Evolutionary conservation across 371 early-diverging fungal species (phyloP).

Genomic region (Mucor plumbeus): DNA sequence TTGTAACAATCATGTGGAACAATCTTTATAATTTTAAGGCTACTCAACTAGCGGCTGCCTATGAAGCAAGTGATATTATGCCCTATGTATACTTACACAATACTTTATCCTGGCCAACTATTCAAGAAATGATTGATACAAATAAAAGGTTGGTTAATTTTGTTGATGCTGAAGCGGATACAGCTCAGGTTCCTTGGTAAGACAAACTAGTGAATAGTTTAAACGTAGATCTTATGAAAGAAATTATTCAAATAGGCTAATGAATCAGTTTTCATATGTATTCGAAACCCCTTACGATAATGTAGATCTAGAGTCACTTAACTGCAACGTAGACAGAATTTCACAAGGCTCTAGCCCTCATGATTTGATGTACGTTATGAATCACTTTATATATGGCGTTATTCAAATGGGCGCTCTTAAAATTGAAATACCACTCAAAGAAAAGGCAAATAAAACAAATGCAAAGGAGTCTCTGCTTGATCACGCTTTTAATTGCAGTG

Average conservation of each 20-base stretch:
- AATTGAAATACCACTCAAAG: constrained; percentile 43
- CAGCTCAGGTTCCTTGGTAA: constrained; percentile 63
- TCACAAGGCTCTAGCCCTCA: constrained; percentile 17
- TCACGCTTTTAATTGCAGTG: constrained; percentile 46
- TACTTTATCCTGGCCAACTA: constrained; percentile 68
- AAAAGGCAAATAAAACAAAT: constrained; percentile 47
- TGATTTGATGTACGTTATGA: constrained; percentile 58
- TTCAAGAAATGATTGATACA: constrained; percentile 63
- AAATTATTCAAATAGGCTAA: constrained; percentile 39
- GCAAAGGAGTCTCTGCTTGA: constrained; percentile 25
- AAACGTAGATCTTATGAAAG: not conserved
- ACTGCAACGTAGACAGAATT: constrained; percentile 62
- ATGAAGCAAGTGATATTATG: constrained; percentile 55
- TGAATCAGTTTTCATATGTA: constrained; percentile 52
- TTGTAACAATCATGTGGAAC: constrained; percentile 76
- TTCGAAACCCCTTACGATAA: constrained; percentile 64
- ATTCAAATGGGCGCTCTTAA: constrained; percentile 33
- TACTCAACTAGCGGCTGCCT: constrained; percentile 46
- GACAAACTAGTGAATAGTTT: not conserved
- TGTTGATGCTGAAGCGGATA: constrained; percentile 58
- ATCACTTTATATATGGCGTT: constrained; percentile 58
- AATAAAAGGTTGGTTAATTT: constrained; percentile 72
- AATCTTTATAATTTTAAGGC: constrained; percentile 60
- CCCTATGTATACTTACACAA: constrained; percentile 53
- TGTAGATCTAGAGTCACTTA: constrained; percentile 31